Conservation (phyloP, 805 yeast genomes). For the Teunomyces barrocoloradensis region DNA sequence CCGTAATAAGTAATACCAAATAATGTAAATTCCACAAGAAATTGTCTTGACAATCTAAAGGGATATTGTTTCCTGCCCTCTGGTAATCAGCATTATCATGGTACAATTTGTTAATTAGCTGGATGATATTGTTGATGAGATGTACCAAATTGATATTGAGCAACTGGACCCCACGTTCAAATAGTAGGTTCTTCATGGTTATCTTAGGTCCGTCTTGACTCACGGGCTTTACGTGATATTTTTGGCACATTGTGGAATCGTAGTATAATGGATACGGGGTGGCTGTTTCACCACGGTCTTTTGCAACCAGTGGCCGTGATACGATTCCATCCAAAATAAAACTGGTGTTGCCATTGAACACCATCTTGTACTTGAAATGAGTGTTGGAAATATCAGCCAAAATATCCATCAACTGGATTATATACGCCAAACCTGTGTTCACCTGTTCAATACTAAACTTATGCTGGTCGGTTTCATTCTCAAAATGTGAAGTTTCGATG, state of each 20-base stretch:
- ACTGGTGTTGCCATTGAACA: constrained; percentile 18
- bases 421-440: constrained; percentile 31
- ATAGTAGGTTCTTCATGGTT: constrained; percentile 18
- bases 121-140: constrained; percentile 22
- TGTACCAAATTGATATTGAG: constrained; percentile 29
- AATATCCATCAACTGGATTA: constrained; percentile 24
- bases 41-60: constrained; percentile 39
- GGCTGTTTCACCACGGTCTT: constrained; percentile 1
- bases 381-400: constrained; percentile 26
- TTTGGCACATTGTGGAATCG: constrained; percentile 19
- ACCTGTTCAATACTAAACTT: constrained; percentile 19
- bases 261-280: constrained; percentile 28
- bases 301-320: background rate
- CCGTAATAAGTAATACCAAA: constrained; percentile 33
- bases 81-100: constrained; percentile 6
- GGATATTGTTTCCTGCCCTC: constrained; percentile 19
- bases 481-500: background rate
- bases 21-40: constrained; percentile 41
- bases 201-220: constrained; percentile 2
- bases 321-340: constrained; percentile 22
- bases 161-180: constrained; percentile 33
- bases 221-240: constrained; percentile 6
- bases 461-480: constrained; percentile 10
- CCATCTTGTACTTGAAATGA: constrained; percentile 28
- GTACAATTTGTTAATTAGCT: constrained; percentile 12